Conservation (phyloP, 1,284 basidiomycete species). For the Phylloporus gajari region DNA sequence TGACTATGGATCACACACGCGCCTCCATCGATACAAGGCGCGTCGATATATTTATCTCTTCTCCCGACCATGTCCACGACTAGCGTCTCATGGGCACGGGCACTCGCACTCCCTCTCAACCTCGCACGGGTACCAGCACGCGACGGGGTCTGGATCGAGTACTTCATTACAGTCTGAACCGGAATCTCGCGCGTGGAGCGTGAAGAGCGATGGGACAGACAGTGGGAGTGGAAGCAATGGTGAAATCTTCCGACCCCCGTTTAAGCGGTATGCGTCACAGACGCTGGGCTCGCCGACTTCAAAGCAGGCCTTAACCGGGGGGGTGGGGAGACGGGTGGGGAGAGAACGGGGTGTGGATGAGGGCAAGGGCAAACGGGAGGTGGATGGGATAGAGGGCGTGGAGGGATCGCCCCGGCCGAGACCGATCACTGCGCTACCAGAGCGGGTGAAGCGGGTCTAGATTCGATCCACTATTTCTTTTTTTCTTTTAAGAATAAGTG, state of each 20-base stretch:
- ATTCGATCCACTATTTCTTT: no score
- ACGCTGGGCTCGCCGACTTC: conserved; percentile 67
- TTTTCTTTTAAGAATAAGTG: no score
- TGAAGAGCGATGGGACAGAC: conserved; percentile 43
- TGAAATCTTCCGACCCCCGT: conserved; percentile 62
- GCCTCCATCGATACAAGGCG: conserved; percentile 40
- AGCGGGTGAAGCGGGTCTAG: conserved; percentile 41
- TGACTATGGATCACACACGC: conserved; percentile 5
- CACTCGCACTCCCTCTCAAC: background rate
- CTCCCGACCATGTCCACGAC: conserved; percentile 32
- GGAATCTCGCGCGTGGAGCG: conserved; percentile 51
- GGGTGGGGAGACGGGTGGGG: conserved; percentile 18
- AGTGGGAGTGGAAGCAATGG: conserved; percentile 39
- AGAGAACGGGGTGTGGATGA: background rate
- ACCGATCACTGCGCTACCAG: conserved; percentile 45
- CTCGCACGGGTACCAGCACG: background rate
- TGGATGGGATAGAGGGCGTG: background rate
- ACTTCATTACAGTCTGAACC: conserved; percentile 29
- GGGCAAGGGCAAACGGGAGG: no score
- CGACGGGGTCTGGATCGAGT: conserved; percentile 23
- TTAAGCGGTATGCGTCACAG: conserved; percentile 78
- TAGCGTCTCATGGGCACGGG: conserved; percentile 4
- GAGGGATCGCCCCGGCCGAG: no score
- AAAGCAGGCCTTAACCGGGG: conserved; percentile 62
- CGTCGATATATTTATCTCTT: conserved; percentile 35